Evolutionary conservation across 495 filamentous ascomycete species (phyloP), one percentile per base, ranked within the genome.

Genomic region (Aspergillus steynii): DNA sequence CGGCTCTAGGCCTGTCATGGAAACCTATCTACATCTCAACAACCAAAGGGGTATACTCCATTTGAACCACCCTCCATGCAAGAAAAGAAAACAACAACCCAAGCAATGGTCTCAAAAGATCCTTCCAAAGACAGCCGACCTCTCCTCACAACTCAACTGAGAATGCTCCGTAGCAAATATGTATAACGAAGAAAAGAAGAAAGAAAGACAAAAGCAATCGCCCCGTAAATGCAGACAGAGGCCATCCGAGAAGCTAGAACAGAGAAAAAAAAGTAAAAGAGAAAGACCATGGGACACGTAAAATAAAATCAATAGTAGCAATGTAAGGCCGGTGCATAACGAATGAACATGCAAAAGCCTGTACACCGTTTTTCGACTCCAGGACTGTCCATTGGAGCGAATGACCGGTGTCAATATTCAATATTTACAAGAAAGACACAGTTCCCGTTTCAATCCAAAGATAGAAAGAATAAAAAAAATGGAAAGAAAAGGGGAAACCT

Each of bases 371-470:
- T 15, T 42, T 42, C 37, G 37, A 42, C 37, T 42, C 12, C 37
- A 42, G 37, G 37, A 3, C 37, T 42, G 37, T 42, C 37, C 37
- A 42, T 8, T 12, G 37, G 59, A 64, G 57, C 51, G 61, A 55
- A 49, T 45, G 59, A 59, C 61, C 58, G 49, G 63, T 45, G 72
- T 61, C 61, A 64, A 68, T 71, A 67, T 63, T 65, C 59, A 72
- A 61, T 80, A 80, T 80, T 65, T 78, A 78, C 76, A 77, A 64
- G 67, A 77, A 68, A 64, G 49, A 60, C 56, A 47, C 50, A 28
- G 31, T 58, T 61, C 51, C 51, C 60, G 50, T n/a, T 12, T 12
- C 12, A 14, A 42, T 42, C 37, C 9, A 42, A 32, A 20, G 20
- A 0, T 20, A 20, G 20, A 20, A 20, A 20, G 20, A 20, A 20